Conservation (phyloP, 2,329 filamentous ascomycete species). For the Hymenoscyphus salicellus region DNA sequence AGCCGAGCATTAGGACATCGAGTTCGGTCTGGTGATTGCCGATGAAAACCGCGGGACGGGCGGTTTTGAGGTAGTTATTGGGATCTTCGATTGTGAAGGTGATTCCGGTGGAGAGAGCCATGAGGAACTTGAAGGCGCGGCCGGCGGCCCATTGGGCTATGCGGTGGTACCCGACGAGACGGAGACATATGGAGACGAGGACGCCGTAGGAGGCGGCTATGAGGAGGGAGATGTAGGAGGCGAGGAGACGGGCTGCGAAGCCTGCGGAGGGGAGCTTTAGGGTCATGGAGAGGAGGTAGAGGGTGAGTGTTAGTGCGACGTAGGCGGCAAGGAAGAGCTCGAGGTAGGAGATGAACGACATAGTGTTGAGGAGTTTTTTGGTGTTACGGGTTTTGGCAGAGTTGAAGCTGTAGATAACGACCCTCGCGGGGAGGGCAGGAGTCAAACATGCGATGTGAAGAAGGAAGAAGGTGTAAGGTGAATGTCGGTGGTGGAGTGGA, state of each 20-base stretch:
- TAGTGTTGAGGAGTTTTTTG: slow-evolving; percentile 12
- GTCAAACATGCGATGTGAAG: slow-evolving; percentile 23
- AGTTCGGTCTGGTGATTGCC: slow-evolving; percentile 96
- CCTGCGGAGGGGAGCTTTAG: slow-evolving; percentile 55
- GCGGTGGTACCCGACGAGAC: slow-evolving; percentile 67
- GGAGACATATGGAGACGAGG: slow-evolving; percentile 67
- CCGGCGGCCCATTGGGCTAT: slow-evolving; percentile 83
- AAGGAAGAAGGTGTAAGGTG: slow-evolving; percentile 8
- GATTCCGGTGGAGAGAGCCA: slow-evolving; percentile 73
- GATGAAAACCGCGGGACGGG: slow-evolving; percentile 83
- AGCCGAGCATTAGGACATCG: slow-evolving; percentile 86
- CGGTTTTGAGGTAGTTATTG: slow-evolving; percentile 50
- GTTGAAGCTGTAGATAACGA: slow-evolving; percentile 1
- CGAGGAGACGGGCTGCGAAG: slow-evolving; percentile 68
- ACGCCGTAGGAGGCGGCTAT: slow-evolving; percentile 70
- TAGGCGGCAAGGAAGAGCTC: slow-evolving; percentile 52
- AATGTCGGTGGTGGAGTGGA: neutral
- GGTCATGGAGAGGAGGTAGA: slow-evolving; percentile 62
- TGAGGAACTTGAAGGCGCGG: slow-evolving; percentile 74
- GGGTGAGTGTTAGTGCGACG: slow-evolving; percentile 48
- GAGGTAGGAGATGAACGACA: slow-evolving; percentile 36
- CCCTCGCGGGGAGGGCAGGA: slow-evolving; percentile 34
- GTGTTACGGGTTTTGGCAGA: neutral
- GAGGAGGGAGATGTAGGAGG: slow-evolving; percentile 61
- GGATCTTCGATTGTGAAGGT: slow-evolving; percentile 72